Percentiles rank a stretch among this genome's conserved stretches.
Evolutionary conservation across 1,284 basidiomycete genomes (phyloP).

Genomic region (Ceratobasidium sp.): DNA sequence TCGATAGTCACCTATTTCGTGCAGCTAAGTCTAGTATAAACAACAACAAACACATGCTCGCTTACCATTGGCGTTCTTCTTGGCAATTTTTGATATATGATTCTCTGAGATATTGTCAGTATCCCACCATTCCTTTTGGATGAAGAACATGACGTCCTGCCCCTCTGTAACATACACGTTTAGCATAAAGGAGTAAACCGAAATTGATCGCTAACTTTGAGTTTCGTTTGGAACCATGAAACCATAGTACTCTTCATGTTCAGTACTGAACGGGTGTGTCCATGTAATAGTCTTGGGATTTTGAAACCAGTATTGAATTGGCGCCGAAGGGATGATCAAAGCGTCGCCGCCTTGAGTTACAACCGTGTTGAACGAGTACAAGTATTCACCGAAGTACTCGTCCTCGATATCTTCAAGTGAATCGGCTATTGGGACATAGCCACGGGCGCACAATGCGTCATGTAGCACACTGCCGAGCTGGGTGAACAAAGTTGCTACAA

Average conservation of each 20-base stretch:
- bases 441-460: not conserved
- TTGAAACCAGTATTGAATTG: not conserved
- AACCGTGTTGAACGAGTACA: not conserved
- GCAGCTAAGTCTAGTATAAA: not conserved
- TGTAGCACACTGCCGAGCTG: not conserved
- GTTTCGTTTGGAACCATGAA: not conserved
- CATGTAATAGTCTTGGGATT: not conserved
- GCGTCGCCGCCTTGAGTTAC: not conserved
- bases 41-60: not conserved
- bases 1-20: not conserved
- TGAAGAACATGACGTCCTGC: not conserved
- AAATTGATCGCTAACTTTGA: not conserved
- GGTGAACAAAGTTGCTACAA: not conserved
- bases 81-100: not conserved
- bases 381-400: not conserved
- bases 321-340: not conserved
- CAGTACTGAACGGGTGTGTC: not conserved
- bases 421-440: not conserved
- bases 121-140: slow-evolving; percentile 9
- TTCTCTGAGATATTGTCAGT: not conserved
- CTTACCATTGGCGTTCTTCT: not conserved
- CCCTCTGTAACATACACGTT: not conserved
- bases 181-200: not conserved
- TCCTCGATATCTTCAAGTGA: not conserved
- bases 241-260: not conserved